Base-by-base conservation (phyloP, 73 alveolate genomes). In the Halteria grandinella region DNA sequence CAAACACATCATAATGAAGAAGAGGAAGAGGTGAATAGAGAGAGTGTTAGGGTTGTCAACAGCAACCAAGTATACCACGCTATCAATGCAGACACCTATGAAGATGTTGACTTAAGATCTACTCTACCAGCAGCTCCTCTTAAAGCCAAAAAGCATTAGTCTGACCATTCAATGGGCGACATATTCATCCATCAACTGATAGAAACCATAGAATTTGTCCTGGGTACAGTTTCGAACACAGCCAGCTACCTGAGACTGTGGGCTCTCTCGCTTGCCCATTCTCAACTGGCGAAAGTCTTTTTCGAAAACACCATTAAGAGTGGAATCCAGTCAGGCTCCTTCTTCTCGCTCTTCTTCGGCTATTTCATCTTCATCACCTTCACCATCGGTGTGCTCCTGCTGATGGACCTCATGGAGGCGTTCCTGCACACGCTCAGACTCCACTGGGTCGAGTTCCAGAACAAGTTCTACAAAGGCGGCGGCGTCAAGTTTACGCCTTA, bases 201-300 rank as follows among this genome's bases (percentile, higher is more conserved):
- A 28, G 99, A 96, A 73, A 95, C 99, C 21, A 96, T 97, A 52
- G 99, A 97, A 77, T 96, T 92, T 71, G 98, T 88, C 14, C 82
- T 97, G 54, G 99, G 99, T 0, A 87, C 98, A 0, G 98, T 97
- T 34, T 96, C 99, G 25, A 96, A 97, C 89, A 96, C 99, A 21
- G 99, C 99, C 15, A 88, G 97, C 32, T 97, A 97, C 75, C 83
- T 97, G 49, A 91, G 99, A 45, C 89, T 97, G 21, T 97, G 99
- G 99, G 99, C 99, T 32, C 77, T 97, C 27, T 91, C 98, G 63
- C 87, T 97, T 44, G 99, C 99, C 28, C 99, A 97, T 86, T 86
- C 95, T 71, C 95, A 97, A 85, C 89, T 96, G 54, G 87, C 98
- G n/a, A 90, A 54, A 47, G 98, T 92, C 1, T 91, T 90, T 89